Conservation (phyloP, 768 basidiomycete species). For the Trichaptum fuscoviolaceum region DNA sequence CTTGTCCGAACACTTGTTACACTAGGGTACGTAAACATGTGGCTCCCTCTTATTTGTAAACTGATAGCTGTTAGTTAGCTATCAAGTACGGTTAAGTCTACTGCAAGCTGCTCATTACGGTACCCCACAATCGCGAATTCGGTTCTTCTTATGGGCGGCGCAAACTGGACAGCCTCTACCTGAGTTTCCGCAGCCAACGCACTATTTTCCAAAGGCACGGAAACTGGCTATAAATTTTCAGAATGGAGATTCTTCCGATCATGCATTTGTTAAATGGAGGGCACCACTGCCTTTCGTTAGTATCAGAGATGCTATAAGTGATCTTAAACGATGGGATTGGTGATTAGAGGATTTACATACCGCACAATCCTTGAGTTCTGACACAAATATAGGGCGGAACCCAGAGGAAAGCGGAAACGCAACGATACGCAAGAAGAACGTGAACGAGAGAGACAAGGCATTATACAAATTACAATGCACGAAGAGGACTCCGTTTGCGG, state of each 20-base stretch:
- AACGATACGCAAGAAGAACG: conserved; percentile 20
- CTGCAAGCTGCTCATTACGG: conserved; percentile 55
- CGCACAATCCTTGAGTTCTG: neutral
- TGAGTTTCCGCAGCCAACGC: conserved; percentile 49
- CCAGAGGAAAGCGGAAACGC: conserved; percentile 28
- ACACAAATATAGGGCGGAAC: conserved; percentile 16
- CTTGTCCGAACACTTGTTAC: conserved; percentile 53
- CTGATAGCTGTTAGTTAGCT: conserved; percentile 11
- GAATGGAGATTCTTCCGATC: conserved; percentile 35
- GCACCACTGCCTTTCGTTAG: conserved; percentile 55
- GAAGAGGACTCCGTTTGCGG: conserved; percentile 38
- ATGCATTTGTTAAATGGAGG: conserved; percentile 44
- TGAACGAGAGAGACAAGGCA: conserved; percentile 17
- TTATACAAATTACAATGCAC: conserved; percentile 11
- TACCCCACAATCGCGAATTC: conserved; percentile 46
- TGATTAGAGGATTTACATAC: conserved; percentile 24
- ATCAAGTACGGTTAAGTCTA: conserved; percentile 46
- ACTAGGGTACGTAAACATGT: conserved; percentile 45
- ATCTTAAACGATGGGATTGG: conserved; percentile 74
- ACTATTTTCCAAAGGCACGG: conserved; percentile 41
- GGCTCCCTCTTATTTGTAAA: neutral
- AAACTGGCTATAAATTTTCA: conserved; percentile 48
- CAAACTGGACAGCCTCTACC: conserved; percentile 38
- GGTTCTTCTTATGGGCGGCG: conserved; percentile 52
- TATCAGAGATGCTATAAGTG: conserved; percentile 68